phyloP scores from a whole-genome alignment of 371 early-diverging fungal species.

The Mortierella sp. region DNA sequence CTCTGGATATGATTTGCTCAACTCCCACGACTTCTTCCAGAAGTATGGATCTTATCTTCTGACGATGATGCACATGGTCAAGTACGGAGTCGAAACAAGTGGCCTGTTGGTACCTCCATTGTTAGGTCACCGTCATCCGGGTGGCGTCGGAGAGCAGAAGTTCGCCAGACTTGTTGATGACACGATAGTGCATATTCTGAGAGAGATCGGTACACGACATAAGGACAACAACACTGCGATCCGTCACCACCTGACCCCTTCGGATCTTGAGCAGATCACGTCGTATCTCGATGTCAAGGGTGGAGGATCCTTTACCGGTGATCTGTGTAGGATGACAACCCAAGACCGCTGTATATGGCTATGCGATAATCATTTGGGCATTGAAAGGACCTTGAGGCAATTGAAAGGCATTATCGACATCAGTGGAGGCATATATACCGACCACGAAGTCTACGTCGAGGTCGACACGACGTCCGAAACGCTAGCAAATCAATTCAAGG shows the following conservation, averaged over 20 bases:
- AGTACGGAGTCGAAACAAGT: background rate
- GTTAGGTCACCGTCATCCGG: background rate
- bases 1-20: slow-evolving; percentile 3
- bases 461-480: background rate
- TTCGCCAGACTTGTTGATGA: background rate
- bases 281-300: slow-evolving; percentile 6
- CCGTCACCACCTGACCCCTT: background rate
- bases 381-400: background rate
- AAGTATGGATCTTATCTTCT: slow-evolving; percentile 10
- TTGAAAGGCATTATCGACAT: background rate
- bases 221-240: background rate
- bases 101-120: background rate
- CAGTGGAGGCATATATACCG: background rate
- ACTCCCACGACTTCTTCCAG: background rate
- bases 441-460: background rate
- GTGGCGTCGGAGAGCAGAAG: slow-evolving; percentile 5
- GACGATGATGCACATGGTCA: slow-evolving; percentile 6
- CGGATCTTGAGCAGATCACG: slow-evolving; percentile 7
- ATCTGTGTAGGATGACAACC: background rate
- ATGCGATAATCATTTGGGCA: background rate
- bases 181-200: background rate
- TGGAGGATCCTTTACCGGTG: slow-evolving; percentile 1
- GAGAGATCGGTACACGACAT: background rate
- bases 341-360: background rate
- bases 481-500: slow-evolving; percentile 3